These are phyloP conservation scores for Lactarius psammicola DNA, from an alignment of 768 basidiomycete species.

Conservation along the genomic window DNA sequence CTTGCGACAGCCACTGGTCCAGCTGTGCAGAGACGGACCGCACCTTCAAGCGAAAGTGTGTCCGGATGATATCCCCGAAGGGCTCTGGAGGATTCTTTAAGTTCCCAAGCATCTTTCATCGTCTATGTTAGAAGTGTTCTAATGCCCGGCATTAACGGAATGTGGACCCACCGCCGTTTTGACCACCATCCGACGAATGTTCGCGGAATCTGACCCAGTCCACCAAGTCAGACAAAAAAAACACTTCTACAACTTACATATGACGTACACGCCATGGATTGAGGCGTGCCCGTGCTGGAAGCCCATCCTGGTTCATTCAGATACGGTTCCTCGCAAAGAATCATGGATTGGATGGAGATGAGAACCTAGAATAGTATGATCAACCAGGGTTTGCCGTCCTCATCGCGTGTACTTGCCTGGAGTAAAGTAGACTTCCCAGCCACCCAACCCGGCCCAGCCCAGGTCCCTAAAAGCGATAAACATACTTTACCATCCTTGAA, in stretches of 20 bases:
- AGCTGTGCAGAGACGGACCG: constrained; percentile 66
- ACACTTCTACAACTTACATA: not conserved
- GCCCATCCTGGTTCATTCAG: constrained; percentile 93
- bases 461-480: constrained; percentile 86
- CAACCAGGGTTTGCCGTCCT: not conserved
- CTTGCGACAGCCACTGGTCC: constrained; percentile 71
- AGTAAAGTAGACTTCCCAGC: constrained; percentile 85
- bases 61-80: constrained; percentile 82
- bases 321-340: constrained; percentile 91
- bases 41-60: constrained; percentile 88
- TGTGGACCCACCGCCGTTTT: constrained; percentile 66
- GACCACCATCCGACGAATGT: constrained; percentile 90
- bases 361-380: constrained; percentile 51
- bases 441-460: constrained; percentile 93
- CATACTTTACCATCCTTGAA: constrained; percentile 90
- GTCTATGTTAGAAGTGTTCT: constrained; percentile 12
- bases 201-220: constrained; percentile 69
- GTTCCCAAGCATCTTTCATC: constrained; percentile 74
- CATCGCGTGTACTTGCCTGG: too few species aligned
- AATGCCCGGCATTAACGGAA: constrained; percentile 1
- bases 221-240: constrained; percentile 23
- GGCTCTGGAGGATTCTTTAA: constrained; percentile 80
- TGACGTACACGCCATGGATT: constrained; percentile 71
- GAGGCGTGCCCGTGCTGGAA: constrained; percentile 63
- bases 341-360: constrained; percentile 96